Evolutionary conservation across 805 yeast species (phyloP), one percentile per base, ranked within the genome.

Genomic region (Kazachstania kunashirensis): DNA sequence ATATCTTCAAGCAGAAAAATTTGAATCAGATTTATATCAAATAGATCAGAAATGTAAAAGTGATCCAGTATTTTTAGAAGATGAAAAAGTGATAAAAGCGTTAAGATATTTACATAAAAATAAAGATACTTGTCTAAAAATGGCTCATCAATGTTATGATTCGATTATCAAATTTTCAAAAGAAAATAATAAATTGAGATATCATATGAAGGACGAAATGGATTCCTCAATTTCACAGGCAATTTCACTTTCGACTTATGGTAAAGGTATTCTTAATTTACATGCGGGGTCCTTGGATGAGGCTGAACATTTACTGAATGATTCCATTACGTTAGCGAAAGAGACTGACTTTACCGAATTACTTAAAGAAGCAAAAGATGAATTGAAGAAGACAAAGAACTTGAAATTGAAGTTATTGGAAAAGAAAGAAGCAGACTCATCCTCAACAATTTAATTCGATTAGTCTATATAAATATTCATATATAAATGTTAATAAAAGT

Each of bases 201-300:
- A 51, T 40, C 57, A 57, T 31, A 44, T 52, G 31, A 50, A 50
- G 19, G 61, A 58, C 24, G 59, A 63, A 29, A 47, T 70, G 16
- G 70, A 67, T 33, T 55, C 57, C 9, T 60, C 63, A 6, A 58
- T 80, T 10, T 69, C 73, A 23, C 84, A 82, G 44, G 75, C 82
- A 1, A 75, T 81, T 29, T 92, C 94, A 0, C 65, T 88, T 53
- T 76, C 95, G 0, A 75, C 85, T 0, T 88, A 82, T 52, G 94
- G 95, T 0, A 65, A 84, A 28, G 97, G 96, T 2, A 94, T 86
- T 5, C 68, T 84, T 9, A 68, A 73, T 30, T 59, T 79, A n/a
- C 84, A 83, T 47, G 52, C 65, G 31, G 72, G 78, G 1, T 61
- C 77, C 9, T 65, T 71, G 38, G 68, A 65, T 2, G 60, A 67